Base-by-base conservation (phyloP, 2,329 filamentous ascomycete genomes). In the Cladobotryum protrusum region DNA sequence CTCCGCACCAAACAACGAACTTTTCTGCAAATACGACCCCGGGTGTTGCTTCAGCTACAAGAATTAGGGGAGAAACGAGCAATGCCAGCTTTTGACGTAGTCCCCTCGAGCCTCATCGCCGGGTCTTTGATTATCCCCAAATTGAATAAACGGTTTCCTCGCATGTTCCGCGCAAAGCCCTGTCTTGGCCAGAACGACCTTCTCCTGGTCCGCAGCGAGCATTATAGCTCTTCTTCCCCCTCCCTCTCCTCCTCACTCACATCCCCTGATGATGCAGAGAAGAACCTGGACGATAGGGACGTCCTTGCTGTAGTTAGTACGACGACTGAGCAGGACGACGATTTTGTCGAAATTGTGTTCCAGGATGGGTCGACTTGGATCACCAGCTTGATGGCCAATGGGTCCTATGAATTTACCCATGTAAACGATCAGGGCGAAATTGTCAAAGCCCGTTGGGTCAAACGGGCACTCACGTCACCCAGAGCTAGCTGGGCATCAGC, bases 11-110 rank as follows among this genome's bases (percentile, higher is more conserved):
- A 83, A 60, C 86, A 85, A 61, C 75, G 86, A 19, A 76, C 85
- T 54, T 72, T 89, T 34, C 73, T 86, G 13, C 80, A 85, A 58
- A 73, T 86, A 29, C 79, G 85, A 14, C 85, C 86, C 11, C 81
- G 81, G 47, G 69, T 89, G 15, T 69, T 89, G 5, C 74, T 91
- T 5, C 87, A 92, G 64, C 70, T 91, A 14, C 87, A 90, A 60
- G 76, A 80, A 50, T 64, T 89, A n/a, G 67, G 74, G 37, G 76
- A 81, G 53, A 73, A 72, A 14, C 78, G 86, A 19, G 84, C 85
- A 0, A 75, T 75, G 46, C 87, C 87, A 1, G 78, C 81, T 4
- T 82, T 88, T 55, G 87, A 92, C 57, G 79, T 89, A n/a, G 77
- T 89, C 39, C 85, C 86, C 0, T 81, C 83, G 2, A 79, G 78